Base-by-base conservation (phyloP, 768 basidiomycete genomes). In the Chalciporus chontae region DNA sequence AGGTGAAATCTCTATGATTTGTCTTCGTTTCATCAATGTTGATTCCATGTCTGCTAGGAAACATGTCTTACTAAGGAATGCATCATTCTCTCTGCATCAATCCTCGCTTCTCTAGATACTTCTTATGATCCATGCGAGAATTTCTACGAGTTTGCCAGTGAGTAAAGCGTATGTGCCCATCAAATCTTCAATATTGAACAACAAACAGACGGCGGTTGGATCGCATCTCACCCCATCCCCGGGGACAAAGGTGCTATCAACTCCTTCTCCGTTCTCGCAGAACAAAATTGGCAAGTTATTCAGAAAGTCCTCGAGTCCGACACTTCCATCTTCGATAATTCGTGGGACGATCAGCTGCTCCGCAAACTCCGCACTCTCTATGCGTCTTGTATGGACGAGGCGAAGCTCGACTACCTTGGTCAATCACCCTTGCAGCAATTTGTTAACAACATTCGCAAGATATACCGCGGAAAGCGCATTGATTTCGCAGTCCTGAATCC, bases 111-210 rank as follows among this genome's bases (percentile, higher is more conserved):
- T 1, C 69, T 98, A 18, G 94, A 99, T 63, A 78, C 77, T 9
- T 73, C 82, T 8, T 77, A 87, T 56, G 93, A 98, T 63, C 96
- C 96, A 0, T 99, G 96, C 68, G 90, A 97, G 57, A 87, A 93
- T 69, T 96, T 97, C 67, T 97, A 94, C 63, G 80, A 86, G 55
- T 98, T 84, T 70, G 83, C 94, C 9, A 94, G 93, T 94, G 61
- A 60, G 90, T 83, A 8, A 11, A 31, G 46, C 27, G 29, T 46
- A 17, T 43, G 18, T 38, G 34, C 19, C 5, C 9, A 36, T 10
- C 39, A n/a, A 43, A 21, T 31, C 44, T 31, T 37, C 48, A 46
- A 34, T 39, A 18, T 56, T 56, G 17, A 52, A 15, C 34, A 36
- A 41, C 6, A 26, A 11, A 14, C 47, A 94, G 90, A 86, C 62